These are phyloP conservation scores for Phytophthora litchii DNA, from an alignment of 352 stramenopile species.

Conservation along the genomic window DNA sequence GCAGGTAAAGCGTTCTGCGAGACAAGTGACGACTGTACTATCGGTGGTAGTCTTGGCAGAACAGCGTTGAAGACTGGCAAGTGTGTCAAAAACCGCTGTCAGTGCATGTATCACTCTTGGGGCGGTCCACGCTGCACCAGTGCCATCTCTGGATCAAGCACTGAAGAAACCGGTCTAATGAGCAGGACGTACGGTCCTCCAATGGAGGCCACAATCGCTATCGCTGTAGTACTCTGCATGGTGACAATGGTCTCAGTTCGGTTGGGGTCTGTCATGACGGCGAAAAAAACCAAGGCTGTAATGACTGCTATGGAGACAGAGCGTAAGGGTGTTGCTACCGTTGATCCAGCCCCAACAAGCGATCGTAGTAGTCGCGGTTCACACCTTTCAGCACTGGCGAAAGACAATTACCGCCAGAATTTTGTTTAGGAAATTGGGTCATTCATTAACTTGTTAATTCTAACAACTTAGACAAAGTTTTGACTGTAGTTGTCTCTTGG, in stretches of 20 bases:
- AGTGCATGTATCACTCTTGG: slow-evolving; percentile 58
- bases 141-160: slow-evolving; percentile 23
- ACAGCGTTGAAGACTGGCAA: slow-evolving; percentile 43
- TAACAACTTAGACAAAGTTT: slow-evolving; percentile 30
- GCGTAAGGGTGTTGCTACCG: slow-evolving; percentile 12
- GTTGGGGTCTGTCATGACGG: no score
- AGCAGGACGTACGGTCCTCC: slow-evolving; percentile 54
- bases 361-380: slow-evolving; percentile 17
- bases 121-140: slow-evolving; percentile 67
- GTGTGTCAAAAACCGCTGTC: slow-evolving; percentile 51
- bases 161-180: slow-evolving; percentile 11
- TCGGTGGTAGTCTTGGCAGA: slow-evolving; percentile 20
- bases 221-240: slow-evolving; percentile 19
- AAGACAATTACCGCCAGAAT: slow-evolving; percentile 54
- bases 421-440: slow-evolving; percentile 46
- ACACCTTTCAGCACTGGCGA: slow-evolving; percentile 4
- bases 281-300: slow-evolving; percentile 24
- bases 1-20: slow-evolving; percentile 47
- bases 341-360: neutral
- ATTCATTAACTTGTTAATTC: no score
- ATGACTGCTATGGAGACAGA: slow-evolving; percentile 23
- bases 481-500: slow-evolving; percentile 36
- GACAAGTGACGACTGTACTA: slow-evolving; percentile 50
- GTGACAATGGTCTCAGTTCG: no score
- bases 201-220: slow-evolving; percentile 35